Evolutionary conservation across 2,329 filamentous ascomycete species (phyloP).

Genomic region (Leptographium procerum): DNA sequence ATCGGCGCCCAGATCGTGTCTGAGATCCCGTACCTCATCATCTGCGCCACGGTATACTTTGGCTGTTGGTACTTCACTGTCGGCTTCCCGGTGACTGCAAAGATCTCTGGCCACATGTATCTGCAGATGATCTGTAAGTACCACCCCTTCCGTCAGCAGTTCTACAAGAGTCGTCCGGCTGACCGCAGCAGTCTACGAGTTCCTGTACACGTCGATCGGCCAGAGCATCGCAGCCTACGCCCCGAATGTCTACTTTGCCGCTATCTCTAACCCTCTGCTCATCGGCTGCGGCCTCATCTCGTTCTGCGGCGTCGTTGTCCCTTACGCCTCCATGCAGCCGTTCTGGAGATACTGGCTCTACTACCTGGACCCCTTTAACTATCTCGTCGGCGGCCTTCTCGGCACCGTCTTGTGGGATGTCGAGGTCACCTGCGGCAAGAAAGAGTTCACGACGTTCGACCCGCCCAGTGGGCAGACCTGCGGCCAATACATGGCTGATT

Average conservation of each 20-base stretch:
- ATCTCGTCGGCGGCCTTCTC: constrained; percentile 45
- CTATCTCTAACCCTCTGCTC: constrained; percentile 44
- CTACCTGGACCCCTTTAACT: constrained; percentile 50
- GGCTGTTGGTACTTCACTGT: constrained; percentile 26
- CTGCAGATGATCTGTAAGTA: constrained; percentile 30
- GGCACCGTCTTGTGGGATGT: constrained; percentile 37
- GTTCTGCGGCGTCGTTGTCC: constrained; percentile 67
- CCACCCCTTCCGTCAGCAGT: too few species aligned
- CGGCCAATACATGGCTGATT: constrained; percentile 41
- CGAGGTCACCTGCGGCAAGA: constrained; percentile 31
- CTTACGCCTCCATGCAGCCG: constrained; percentile 45
- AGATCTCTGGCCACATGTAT: constrained; percentile 27
- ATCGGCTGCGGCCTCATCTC: constrained; percentile 45
- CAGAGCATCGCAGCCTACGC: constrained; percentile 54
- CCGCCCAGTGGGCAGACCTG: constrained; percentile 44
- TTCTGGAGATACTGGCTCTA: constrained; percentile 63
- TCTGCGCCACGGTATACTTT: constrained; percentile 49
- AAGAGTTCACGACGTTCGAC: constrained; percentile 40
- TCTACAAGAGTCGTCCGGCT: not conserved
- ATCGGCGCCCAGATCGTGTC: constrained; percentile 56
- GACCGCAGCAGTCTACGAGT: constrained; percentile 34
- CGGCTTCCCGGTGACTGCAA: constrained; percentile 39
- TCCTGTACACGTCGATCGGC: constrained; percentile 48
- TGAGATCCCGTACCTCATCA: constrained; percentile 52
- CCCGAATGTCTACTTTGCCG: constrained; percentile 48